Base-by-base conservation (phyloP, 805 yeast species). In the Lachancea fermentati region DNA sequence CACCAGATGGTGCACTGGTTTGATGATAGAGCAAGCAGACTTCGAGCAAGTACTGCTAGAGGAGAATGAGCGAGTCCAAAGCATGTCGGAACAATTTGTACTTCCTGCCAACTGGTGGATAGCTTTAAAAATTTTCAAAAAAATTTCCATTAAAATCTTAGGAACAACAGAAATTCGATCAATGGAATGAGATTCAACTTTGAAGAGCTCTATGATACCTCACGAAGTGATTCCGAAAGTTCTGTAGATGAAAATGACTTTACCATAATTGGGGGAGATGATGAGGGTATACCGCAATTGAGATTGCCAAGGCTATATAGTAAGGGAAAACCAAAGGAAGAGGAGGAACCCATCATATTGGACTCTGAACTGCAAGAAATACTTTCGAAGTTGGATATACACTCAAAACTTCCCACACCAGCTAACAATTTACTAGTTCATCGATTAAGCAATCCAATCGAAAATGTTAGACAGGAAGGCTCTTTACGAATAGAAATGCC, bases 1-100 rank as follows among this genome's bases (percentile, higher is more conserved):
- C 32, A 91, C 85, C 44, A 77, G 73, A 64, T 93, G 98, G 62
- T 93, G 98, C 12, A 91, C 94, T 1, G 98, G 97, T 37, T 82
- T 76, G 28, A 86, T 89, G 37, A 85, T 74, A 30, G 94, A 82
- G 60, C 74, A 76, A 22, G 78, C 82, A 36, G 73, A 73, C 60
- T 66, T 73, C 43, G 64, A 65, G 29, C 55, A 65, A 37, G 51
- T 67, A 46, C 59, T 66, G 62, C 46, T 52, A 29, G 48, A 42
- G 31, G 60, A 52, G 39, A 65, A 58, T 3, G 28, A 28, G 36
- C 47, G 47, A 7, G 39, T 8, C 8, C 36, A 34, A 17, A 26
- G 44, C 47, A 44, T 44, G 19, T 17, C 8, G 19, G 15, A 5
- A 31, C 15, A 17, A 14, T 13, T 31, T 11, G 31, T 29, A 29